A percentile compares a stretch with the other conserved stretches of the same genome.
Conservation (phyloP, 495 filamentous ascomycete genomes). For the Astrothelium macrocarpum region DNA sequence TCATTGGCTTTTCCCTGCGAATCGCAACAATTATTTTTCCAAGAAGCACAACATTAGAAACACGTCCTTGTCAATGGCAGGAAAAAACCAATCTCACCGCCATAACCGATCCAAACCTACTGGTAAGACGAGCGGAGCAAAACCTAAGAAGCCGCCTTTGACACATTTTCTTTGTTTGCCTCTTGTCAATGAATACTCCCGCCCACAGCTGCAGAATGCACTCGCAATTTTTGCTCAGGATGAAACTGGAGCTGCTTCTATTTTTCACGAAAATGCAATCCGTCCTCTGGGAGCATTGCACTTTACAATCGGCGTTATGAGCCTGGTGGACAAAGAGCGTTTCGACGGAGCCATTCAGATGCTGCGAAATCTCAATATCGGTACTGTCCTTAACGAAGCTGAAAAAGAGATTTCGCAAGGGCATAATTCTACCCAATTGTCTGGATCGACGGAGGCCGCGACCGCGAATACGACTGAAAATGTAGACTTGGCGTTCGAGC, state of each 20-base stretch:
- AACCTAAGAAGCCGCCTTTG: conserved; percentile 38
- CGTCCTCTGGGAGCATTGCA: conserved; percentile 75
- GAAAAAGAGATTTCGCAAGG: neutral
- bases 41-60: too few relatives aligned
- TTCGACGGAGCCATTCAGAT: conserved; percentile 50
- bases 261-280: conserved; percentile 51
- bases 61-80: conserved; percentile 11
- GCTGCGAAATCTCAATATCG: conserved; percentile 46
- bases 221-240: conserved; percentile 48
- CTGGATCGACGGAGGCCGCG: neutral
- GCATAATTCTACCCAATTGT: neutral
- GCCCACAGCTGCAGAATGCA: conserved; percentile 51
- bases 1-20: neutral
- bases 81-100: conserved; percentile 9
- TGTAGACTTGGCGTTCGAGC: neutral
- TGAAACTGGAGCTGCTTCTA: conserved; percentile 33
- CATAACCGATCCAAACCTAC: conserved; percentile 1
- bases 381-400: conserved; percentile 36
- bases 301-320: conserved; percentile 82
- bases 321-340: conserved; percentile 44
- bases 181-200: conserved; percentile 53
- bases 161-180: conserved; percentile 89
- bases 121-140: neutral
- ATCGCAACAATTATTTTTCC: too few relatives aligned
- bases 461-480: neutral